Conservation (phyloP, 1,284 basidiomycete genomes). For the Stereum hirsutum region DNA sequence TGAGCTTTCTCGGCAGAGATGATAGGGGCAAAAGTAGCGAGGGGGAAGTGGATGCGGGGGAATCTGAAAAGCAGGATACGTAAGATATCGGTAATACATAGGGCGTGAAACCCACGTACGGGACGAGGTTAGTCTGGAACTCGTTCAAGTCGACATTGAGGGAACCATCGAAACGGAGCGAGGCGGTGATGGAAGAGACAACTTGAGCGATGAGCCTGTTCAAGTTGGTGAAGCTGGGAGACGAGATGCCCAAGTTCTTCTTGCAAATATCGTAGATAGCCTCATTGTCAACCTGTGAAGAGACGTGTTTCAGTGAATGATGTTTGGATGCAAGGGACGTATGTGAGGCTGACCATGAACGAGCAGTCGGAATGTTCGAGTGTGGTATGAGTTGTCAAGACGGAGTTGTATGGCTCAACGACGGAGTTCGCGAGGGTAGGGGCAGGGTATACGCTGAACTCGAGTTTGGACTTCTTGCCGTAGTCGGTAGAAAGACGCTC, state of each 20-base stretch:
- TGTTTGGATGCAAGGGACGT: conserved; percentile 2
- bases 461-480: conserved; percentile 99
- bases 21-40: conserved; percentile 87
- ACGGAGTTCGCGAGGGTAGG: conserved; percentile 94
- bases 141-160: conserved; percentile 80
- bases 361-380: conserved; percentile 99
- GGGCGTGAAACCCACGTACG: conserved; percentile 25
- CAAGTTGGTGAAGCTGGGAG: conserved; percentile 81
- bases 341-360: conserved; percentile 67
- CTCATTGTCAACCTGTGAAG: conserved; percentile 76
- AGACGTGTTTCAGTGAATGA: conserved; percentile 5
- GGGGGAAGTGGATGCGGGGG: conserved; percentile 88
- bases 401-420: conserved; percentile 99
- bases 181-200: conserved; percentile 82
- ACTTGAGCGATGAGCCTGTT: conserved; percentile 88
- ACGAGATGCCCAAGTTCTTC: conserved; percentile 74
- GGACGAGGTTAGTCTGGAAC: conserved; percentile 78
- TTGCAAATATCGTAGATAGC: conserved; percentile 97
- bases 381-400: conserved; percentile 97
- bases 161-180: conserved; percentile 75
- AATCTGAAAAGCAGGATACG: conserved; percentile 20
- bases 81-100: background rate
- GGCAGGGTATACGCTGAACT: conserved; percentile 97
- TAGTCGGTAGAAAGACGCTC: conserved; percentile 98
- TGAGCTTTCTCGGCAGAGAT: conserved; percentile 73